Evolutionary conservation across 1,139 yeast species (phyloP), one percentile per base, ranked within the genome.

Genomic region (Taphrina betulina): DNA sequence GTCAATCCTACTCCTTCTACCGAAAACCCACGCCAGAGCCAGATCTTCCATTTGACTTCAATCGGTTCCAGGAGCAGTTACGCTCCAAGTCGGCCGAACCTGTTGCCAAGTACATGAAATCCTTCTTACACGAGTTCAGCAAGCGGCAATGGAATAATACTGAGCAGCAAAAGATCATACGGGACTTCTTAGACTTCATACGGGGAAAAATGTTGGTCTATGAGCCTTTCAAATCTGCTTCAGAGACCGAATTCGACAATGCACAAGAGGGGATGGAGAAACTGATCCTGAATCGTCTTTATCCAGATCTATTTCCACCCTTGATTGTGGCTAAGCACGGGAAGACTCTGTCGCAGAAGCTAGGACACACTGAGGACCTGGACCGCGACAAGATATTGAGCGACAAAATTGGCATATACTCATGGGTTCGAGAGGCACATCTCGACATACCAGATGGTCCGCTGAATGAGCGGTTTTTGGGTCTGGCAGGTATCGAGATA

Each of bases 221-320:
- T 8, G 83, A 76, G 64, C 97, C 96, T 0, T 92, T 90, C 68
- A 76, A 79, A 29, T 73, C 80, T 1, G 78, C 89, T 76, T 80
- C 78, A 20, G 78, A 75, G 2, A 76, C 76, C 31, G 80, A 79
- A 57, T 72, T 85, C 58, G 82, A 78, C 43, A 90, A 90, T 65
- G 84, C 95, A 1, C 73, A 84, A 61, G 96, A 89, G 66, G 98
- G 98, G 0, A 76, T 92, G 67, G 99, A 94, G 69, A 94, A 94
- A 67, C 75, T 94, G 38, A 75, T 94, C 7, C 88, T 90, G 95
- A 90, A 92, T 60, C 75, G 96, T 63, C 70, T 94, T 3, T 90
- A 89, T 67, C 75, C 76, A 1, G 80, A 78, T 57, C 85, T 94
- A 36, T 94, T 86, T 66, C 82, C 96, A 0, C 97, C 97, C 0